Base-by-base conservation (phyloP, 306 rosid genomes). In the Quillaja saponaria region DNA sequence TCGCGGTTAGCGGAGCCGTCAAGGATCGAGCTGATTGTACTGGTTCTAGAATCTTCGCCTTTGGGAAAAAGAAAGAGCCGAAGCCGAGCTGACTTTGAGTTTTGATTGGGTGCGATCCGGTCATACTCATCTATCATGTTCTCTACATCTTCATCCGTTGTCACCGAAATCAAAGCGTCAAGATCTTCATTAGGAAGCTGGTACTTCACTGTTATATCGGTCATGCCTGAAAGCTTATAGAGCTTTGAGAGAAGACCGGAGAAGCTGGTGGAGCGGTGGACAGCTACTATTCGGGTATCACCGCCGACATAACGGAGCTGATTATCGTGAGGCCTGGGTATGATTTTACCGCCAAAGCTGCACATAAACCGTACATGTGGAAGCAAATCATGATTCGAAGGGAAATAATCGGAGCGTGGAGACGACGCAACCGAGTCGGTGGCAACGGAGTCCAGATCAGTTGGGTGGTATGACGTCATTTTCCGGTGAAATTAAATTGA, bases 121-220 rank as follows among this genome's bases (percentile, higher is more conserved):
- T 89, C 99, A 69, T 81, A 89, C 72, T 94, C 99, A 17, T 94
- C 99, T 69, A 94, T 83, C 99, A 94, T 94, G 82, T 94, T 94
- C 67, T 94, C 99, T 17, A 94, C 97, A 56, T 94, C 99, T 34
- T 94, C 99, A 34, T 94, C 99, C 10, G 96, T 83, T 10, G 91
- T 67, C 0, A 94, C 96, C 0, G 99, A 83, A 58, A 94, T 94
- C 80, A 94, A 71, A 7, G 99, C 88, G 76, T 94, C 99, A 0
- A 94, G 82, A 37, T 94, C 99, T 77, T 94, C 99, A 61, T 83
- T 94, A 15, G 99, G 99, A 10, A 94, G 95, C 83, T 94, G 99
- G 75, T 94, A 94, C 84, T 94, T 94, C 13, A 85, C 81, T 0
- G 82, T 85, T 69, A 87, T 71, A 58, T 80, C 58, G 21, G 34